A percentile compares a stretch with the other conserved stretches of the same genome.
These are phyloP conservation scores for Cardiospermum halicacabum DNA, from an alignment of 345 rosid species.

Conservation along the genomic window DNA sequence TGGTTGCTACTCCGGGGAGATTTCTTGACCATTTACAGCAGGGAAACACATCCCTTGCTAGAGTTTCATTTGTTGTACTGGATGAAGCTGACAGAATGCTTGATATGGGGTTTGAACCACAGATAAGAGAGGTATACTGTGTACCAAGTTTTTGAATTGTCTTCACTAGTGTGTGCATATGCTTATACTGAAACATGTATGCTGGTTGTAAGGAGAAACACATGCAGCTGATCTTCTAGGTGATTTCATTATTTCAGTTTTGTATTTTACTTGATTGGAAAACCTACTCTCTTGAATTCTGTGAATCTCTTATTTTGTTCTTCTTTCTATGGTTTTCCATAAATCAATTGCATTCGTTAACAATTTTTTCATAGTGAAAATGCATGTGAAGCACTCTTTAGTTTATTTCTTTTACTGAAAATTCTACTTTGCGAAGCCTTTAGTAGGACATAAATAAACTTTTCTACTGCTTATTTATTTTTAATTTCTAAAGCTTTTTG, in stretches of 20 bases:
- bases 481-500: neutral
- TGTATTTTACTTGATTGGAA: neutral
- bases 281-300: neutral
- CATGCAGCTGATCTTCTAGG: neutral
- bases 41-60: constrained; percentile 31
- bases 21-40: constrained; percentile 37
- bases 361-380: neutral
- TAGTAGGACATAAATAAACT: neutral
- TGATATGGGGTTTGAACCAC: constrained; percentile 47
- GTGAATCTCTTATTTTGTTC: neutral
- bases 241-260: neutral
- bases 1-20: constrained; percentile 47
- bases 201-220: neutral
- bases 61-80: constrained; percentile 32
- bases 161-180: neutral
- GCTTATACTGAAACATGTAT: neutral
- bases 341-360: neutral
- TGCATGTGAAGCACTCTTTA: neutral
- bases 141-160: neutral
- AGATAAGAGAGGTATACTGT: constrained; percentile 33
- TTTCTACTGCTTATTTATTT: neutral
- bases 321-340: neutral
- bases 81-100: constrained; percentile 51
- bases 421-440: neutral
- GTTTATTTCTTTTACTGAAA: neutral